Evolutionary conservation across 2,329 filamentous ascomycete genomes (phyloP), one percentile per base, ranked within the genome.

Genomic region (Parasarocladium wereldwijsianum): DNA sequence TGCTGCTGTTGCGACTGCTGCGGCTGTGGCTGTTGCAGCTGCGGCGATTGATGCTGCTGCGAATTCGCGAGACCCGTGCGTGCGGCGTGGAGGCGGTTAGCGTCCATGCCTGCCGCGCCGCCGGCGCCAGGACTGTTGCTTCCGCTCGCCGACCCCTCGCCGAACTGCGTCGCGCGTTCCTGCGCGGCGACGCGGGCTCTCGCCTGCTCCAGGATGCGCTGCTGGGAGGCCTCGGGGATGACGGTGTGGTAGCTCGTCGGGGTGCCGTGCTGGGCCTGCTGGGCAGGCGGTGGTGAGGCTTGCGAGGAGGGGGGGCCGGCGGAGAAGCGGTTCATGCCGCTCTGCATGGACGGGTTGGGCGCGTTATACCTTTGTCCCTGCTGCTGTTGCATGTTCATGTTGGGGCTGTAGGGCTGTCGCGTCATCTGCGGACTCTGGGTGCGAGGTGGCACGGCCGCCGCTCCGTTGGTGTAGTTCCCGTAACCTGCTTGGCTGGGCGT

Each of bases 141-240:
- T 13, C 16, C 14, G 10, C 16, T 6, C 51, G 70, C 9, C 41
- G 56, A 50, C 41, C 55, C 59, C 26, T 58, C 52, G 13, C 49
- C 49, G 33, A 58, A 57, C 34, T 54, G 52, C 34, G 47, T 46
- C 14, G 52, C 22, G 17, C 55, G 50, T 36, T 60, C 56, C 29
- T 60, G 57, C 1, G 59, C 58, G 11, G 58, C 58, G 10, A 58
- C 55, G 16, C 61, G 48, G 3, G 60, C 62, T 32, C 62, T 60
- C 6, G 63, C 60, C 43, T 66, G 62, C 31, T 67, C 62, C 43
- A 64, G 48, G 26, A 64, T 57, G 32, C 61, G 57, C 40, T 62
- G 58, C 40, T 66, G 62, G 34, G 64, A 60, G 11, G 55, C 54
- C 38, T 64, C 59, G 21, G 57, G 54, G 41, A 64, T 62, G 26